A percentile compares a stretch with the other conserved stretches of the same genome.
Conservation (phyloP, 2,329 filamentous ascomycete genomes). For the Cladosporium sp. region DNA sequence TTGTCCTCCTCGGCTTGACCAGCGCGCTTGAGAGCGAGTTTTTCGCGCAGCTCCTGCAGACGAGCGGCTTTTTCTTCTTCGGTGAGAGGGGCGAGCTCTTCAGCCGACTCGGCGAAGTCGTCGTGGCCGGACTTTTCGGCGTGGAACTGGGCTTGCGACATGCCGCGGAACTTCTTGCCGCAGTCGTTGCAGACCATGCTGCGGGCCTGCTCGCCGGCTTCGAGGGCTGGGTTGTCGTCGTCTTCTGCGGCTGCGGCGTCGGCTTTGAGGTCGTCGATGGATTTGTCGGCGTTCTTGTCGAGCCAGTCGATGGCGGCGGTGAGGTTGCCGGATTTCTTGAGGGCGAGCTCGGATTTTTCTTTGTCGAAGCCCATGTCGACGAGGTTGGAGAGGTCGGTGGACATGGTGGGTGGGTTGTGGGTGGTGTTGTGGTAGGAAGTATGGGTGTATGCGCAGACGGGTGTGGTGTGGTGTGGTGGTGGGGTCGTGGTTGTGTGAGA, state of each 20-base stretch:
- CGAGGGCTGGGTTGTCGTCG: slow-evolving; percentile 60
- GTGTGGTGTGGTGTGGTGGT: neutral
- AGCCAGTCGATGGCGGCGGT: slow-evolving; percentile 88
- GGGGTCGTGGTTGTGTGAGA: neutral
- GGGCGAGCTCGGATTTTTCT: slow-evolving; percentile 76
- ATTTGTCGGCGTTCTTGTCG: slow-evolving; percentile 82
- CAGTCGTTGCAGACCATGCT: slow-evolving; percentile 95
- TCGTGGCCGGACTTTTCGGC: slow-evolving; percentile 86
- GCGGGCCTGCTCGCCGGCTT: slow-evolving; percentile 69
- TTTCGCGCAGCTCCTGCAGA: slow-evolving; percentile 71
- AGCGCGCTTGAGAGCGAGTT: slow-evolving; percentile 71
- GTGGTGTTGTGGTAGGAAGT: neutral
- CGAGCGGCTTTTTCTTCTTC: slow-evolving; percentile 86
- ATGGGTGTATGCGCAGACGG: neutral
- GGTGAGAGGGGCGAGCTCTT: slow-evolving; percentile 86
- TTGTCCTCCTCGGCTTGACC: slow-evolving; percentile 71
- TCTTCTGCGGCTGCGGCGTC: slow-evolving; percentile 36
- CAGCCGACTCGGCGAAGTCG: slow-evolving; percentile 90
- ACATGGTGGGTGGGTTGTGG: slow-evolving; percentile 34
- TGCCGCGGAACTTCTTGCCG: slow-evolving; percentile 82
- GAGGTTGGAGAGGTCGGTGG: slow-evolving; percentile 60
- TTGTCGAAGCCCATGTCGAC: slow-evolving; percentile 77
- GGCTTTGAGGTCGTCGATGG: slow-evolving; percentile 74
- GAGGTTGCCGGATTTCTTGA: slow-evolving; percentile 81
- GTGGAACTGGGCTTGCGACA: slow-evolving; percentile 83